Evolutionary conservation across 805 yeast species (phyloP), one percentile per base, ranked within the genome.

Genomic region (Grigorovia transvaalensis): DNA sequence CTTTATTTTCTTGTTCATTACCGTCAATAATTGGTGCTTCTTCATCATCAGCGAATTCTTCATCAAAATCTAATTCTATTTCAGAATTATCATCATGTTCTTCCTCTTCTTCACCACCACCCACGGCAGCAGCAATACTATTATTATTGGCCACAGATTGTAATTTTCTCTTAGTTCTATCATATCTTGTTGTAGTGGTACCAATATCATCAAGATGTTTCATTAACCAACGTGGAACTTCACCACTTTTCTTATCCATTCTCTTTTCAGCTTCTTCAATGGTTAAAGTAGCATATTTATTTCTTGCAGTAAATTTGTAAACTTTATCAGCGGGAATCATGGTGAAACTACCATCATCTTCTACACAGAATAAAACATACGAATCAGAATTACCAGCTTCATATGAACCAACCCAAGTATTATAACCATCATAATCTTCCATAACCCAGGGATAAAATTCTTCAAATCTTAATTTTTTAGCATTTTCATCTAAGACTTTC

Each of bases 11-110:
- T 62, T 93, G 96, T 63, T 91, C 98, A 55, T 90, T 76, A 47
- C 96, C 96, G 62, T 91, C 98, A 75, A 91, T 81, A 53, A 93
- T 86, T 30, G 99, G 99, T 1, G 98, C 98, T 66, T 91, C 99
- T 71, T 93, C 99, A 67, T 93, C 99, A 68, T 93, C 99, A 29
- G 93, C 97, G 69, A 93, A 93, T 66, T 90, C 97, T 66, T 93
- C 98, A 59, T 93, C 97, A 62, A 76, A 91, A 70, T 91, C 99
- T 61, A 93, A 71, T 63, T 89, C 97, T 57, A 90, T 97, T 57
- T 86, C 88, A 53, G 88, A 96, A 11, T 88, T 83, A 57, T 81
- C 88, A 54, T 80, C 78, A 53, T 68, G 68, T 52, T 74, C 73
- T 46, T 69, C 69, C 29, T 57, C 70, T 44, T 71, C 72, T 44